Evolutionary conservation across 306 rosid genomes (phyloP), one percentile per base, ranked within the genome.

Genomic region (Carpinus viminea): DNA sequence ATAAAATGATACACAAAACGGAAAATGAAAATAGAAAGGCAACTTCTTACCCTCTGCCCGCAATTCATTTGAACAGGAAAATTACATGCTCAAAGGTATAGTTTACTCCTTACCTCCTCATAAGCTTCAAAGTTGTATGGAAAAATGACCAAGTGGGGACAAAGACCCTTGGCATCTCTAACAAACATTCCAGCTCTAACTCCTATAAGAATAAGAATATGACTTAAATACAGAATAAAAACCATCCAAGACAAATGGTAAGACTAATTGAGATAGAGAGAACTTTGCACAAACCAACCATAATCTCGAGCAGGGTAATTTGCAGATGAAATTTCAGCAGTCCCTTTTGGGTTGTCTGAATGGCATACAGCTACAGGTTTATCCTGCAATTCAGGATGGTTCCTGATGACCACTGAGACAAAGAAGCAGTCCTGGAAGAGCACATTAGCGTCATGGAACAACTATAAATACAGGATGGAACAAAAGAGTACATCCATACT

Each of bases 321-420:
- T 48, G 97, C 97, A 77, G 98, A 94, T 74, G 98, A 94, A 86
- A 94, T 91, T 87, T 92, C 98, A 83, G 97, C 86, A 59, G 97
- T 94, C 75, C 98, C 98, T 80, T 87, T 94, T 8, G 93, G 85
- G 85, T 84, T 92, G 82, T 91, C 89, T 38, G 98, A 94, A 83
- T 94, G 98, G 83, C 93, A 92, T 53, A 92, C 91, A 78, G 97
- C 98, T 77, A 94, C 90, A 72, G 98, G 97, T 88, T 87, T 87
- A 81, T 91, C 92, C 82, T 76, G 81, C 65, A 88, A 81, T 80
- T 91, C 91, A 74, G 89, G 95, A 55, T 60, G 76, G 78, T 84
- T 87, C 86, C 96, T 87, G 68, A 91, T 87, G 65, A 94, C 97
- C 79, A 91, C 98, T 0, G 98, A 87, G 75, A 94, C 97, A 79